A percentile compares a stretch with the other conserved stretches of the same genome.
phyloP scores from a whole-genome alignment of 495 filamentous ascomycete genomes.

The Xylaria curta region DNA sequence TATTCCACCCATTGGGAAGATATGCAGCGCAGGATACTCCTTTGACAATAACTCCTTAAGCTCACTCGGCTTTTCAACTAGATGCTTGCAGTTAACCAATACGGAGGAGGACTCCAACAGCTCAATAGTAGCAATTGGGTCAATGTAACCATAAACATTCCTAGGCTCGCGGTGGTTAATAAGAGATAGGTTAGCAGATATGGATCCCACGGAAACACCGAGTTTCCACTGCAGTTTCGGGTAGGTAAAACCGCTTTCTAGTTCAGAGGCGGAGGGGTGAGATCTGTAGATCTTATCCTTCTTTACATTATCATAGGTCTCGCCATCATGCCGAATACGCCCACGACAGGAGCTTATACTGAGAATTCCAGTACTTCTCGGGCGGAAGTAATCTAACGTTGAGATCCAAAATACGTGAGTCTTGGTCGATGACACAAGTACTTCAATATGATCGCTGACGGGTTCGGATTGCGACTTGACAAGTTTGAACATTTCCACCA shows the following conservation, averaged over 20 bases:
- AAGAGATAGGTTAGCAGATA: background rate
- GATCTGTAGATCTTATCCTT: too few relatives aligned
- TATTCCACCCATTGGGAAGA: background rate
- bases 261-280: background rate
- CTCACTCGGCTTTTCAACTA: background rate
- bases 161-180: background rate
- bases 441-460: too few relatives aligned
- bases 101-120: background rate
- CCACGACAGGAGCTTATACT: background rate
- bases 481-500: background rate
- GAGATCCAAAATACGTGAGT: slow-evolving; percentile 3
- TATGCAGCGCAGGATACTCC: background rate
- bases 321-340: background rate
- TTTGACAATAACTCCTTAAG: background rate
- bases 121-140: background rate
- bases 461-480: too few relatives aligned
- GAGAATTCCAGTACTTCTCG: too few relatives aligned
- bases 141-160: background rate
- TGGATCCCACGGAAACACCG: background rate
- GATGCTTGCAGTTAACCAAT: background rate
- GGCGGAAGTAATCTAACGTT: background rate
- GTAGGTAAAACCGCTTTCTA: background rate
- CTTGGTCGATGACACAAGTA: background rate
- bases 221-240: background rate
- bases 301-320: too few relatives aligned